Percentiles rank a stretch among this genome's conserved stretches.
These are phyloP conservation scores for Chaetomiaceae sp. DNA, from an alignment of 2,329 filamentous ascomycete genomes.

Conservation along the genomic window DNA sequence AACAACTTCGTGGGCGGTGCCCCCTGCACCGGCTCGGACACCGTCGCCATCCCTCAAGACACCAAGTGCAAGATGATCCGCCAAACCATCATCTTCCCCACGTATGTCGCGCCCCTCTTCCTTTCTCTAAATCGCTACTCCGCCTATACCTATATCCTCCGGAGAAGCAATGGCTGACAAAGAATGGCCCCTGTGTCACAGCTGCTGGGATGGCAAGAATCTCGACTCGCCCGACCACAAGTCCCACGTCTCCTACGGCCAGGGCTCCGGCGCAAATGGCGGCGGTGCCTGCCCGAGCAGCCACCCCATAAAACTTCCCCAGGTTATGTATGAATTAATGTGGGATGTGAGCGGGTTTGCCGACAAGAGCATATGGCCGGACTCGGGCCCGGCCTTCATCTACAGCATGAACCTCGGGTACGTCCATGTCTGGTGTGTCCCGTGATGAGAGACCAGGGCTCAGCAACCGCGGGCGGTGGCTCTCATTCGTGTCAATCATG, in stretches of 20 bases:
- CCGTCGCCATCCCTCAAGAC: constrained; percentile 42
- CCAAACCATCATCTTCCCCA: constrained; percentile 46
- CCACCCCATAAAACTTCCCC: constrained; percentile 41
- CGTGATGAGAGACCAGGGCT: too few relatives aligned
- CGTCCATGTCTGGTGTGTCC: too few relatives aligned
- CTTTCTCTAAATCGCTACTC: background rate
- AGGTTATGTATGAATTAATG: constrained; percentile 45
- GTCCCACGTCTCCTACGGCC: constrained; percentile 41
- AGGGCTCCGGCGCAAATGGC: constrained; percentile 38
- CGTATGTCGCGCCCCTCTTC: constrained; percentile 22
- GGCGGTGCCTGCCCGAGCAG: constrained; percentile 41
- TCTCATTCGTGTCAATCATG: too few relatives aligned
- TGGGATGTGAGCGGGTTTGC: constrained; percentile 39
- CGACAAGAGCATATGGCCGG: constrained; percentile 39
- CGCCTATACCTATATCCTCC: too few relatives aligned
- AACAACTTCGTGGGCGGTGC: constrained; percentile 42
- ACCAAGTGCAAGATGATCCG: constrained; percentile 47
- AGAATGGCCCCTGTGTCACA: too few relatives aligned
- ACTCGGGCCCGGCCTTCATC: constrained; percentile 35
- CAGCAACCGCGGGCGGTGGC: too few relatives aligned
- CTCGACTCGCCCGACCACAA: constrained; percentile 34
- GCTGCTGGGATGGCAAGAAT: constrained; percentile 45
- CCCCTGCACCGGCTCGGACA: constrained; percentile 44
- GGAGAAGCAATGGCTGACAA: too few relatives aligned
- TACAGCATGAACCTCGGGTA: constrained; percentile 41